Base-by-base conservation (phyloP, 768 basidiomycete genomes). In the Xerocomellus chrysenteron region DNA sequence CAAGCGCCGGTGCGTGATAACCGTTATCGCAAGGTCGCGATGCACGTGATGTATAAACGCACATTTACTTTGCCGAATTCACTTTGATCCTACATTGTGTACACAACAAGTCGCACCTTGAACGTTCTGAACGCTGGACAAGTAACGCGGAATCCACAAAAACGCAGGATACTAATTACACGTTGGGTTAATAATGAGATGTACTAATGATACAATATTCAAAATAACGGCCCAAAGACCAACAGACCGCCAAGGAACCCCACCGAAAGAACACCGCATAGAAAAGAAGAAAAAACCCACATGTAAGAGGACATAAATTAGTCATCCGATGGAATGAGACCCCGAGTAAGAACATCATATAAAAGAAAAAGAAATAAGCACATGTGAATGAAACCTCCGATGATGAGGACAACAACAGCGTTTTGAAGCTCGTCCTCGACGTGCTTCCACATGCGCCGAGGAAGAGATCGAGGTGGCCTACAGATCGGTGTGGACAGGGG, bases 401-500 rank as follows among this genome's bases (percentile, higher is more conserved):
- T 47, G 14, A 49, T 43, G 37, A 73, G 39, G 21, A 71, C 55
- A 10, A 59, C 54, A 17, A 73, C 24, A 7, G 68, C 71, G 17
- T 73, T 70, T 45, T 61, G 61, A 47, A 73, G 41, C 40, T 71
- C 71, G 33, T 70, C 62, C 36, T 62, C 67, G 52, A 73, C 21
- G 19, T 14, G 24, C 42, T 54, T 56, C 46, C 50, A 62, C n/a
- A 69, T 46, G 11, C 55, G 62, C 21, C 47, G 52, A 26, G 54
- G 44, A 14, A 61, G 59, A 12, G 62, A 61, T 10, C 49, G 58
- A 28, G 57, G 49, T 14, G 57, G 39, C 17, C 33, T 53, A 37
- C 39, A 21, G 40, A 57, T 24, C n/a, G 10, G 39, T 5, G 48
- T 0, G 17, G 50, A 35, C 4, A 35, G 36, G 17, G 55, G 44